Percentiles rank a stretch among this genome's conserved stretches.
These are phyloP conservation scores for Penicillium verrucosum DNA, from an alignment of 2,329 filamentous ascomycete genomes.

Conservation along the genomic window DNA sequence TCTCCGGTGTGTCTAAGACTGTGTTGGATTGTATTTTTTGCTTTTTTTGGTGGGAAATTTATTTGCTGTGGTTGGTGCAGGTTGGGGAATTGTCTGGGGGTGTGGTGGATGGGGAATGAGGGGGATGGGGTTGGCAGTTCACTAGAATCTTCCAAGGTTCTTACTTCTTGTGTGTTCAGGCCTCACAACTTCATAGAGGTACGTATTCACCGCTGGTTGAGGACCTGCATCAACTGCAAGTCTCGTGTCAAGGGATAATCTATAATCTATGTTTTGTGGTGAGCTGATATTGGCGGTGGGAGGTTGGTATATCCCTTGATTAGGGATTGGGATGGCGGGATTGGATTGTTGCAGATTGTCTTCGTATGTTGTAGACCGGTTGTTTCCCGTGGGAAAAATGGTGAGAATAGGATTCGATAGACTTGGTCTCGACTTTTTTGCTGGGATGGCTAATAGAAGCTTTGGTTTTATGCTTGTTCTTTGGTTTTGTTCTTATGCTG, in stretches of 20 bases:
- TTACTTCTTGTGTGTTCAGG: neutral
- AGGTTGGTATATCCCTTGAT: constrained; percentile 10
- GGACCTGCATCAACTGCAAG: neutral
- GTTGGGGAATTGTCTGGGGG: neutral
- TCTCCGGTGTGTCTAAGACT: neutral
- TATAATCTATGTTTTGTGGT: neutral
- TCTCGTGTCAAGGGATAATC: constrained; percentile 5
- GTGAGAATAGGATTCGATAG: neutral
- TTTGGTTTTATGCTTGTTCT: neutral
- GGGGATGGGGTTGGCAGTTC: neutral
- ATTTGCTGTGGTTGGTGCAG: neutral
- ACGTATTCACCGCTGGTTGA: constrained; percentile 8
- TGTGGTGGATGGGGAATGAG: neutral
- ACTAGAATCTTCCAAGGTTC: neutral
- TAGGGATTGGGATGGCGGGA: neutral
- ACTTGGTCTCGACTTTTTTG: neutral
- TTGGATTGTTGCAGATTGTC: neutral
- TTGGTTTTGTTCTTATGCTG: neutral
- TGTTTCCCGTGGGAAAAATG: constrained; percentile 3
- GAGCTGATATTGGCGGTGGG: constrained; percentile 1
- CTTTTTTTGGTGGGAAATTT: neutral
- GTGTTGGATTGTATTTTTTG: neutral
- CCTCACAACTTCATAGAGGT: neutral
- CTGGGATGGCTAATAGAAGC: neutral
- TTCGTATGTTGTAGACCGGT: constrained; percentile 3